A percentile compares a stretch with the other conserved stretches of the same genome.
Conservation (phyloP, 164 flowering plant genomes). For the Vitis cinerea region DNA sequence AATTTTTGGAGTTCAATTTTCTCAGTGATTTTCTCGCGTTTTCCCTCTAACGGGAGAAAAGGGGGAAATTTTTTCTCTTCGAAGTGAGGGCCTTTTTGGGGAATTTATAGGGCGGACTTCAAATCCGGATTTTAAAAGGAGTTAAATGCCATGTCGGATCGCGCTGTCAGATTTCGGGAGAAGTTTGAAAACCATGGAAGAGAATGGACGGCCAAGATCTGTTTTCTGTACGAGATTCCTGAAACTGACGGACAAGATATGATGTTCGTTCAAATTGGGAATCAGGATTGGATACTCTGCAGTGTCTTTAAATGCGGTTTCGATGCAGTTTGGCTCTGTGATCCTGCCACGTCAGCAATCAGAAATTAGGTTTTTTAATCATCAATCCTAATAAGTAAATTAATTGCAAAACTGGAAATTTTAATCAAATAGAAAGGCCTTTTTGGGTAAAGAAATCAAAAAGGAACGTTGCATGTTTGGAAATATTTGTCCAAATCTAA, state of each 20-base stretch:
- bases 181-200: neutral
- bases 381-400: too few species aligned
- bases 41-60: too few species aligned
- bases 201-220: conserved; percentile 18
- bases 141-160: conserved; percentile 5
- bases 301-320: too few species aligned
- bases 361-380: too few species aligned
- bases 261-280: neutral
- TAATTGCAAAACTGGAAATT: too few species aligned
- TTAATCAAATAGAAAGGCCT: too few species aligned
- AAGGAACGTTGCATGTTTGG: too few species aligned
- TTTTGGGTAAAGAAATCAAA: too few species aligned
- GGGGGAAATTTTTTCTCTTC: neutral
- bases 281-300: neutral
- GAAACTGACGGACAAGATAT: neutral
- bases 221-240: neutral
- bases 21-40: neutral
- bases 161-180: neutral
- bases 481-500: too few species aligned
- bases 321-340: too few species aligned
- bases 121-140: conserved; percentile 14
- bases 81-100: neutral
- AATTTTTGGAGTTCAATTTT: neutral
- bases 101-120: conserved; percentile 8
- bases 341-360: too few species aligned